A percentile compares a stretch with the other conserved stretches of the same genome.
Conservation (phyloP, 441 rosid species). For the Populus hybrid region DNA sequence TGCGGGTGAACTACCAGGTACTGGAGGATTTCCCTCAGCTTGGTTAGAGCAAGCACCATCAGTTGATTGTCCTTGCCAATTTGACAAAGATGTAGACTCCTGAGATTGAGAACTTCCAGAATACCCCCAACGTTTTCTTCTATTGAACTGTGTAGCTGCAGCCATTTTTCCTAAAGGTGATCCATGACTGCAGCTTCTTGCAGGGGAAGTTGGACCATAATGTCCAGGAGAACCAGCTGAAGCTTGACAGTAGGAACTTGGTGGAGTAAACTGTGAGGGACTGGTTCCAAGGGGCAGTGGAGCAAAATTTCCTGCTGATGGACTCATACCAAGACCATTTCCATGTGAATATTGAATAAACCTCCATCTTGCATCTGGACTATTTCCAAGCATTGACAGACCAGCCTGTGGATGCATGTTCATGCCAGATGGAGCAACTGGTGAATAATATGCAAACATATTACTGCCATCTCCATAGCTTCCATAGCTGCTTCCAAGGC, state of each 20-base stretch:
- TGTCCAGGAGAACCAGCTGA: constrained; percentile 90
- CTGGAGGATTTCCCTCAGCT: constrained; percentile 55
- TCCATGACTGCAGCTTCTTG: constrained; percentile 83
- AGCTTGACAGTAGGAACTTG: constrained; percentile 62
- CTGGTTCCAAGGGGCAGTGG: constrained; percentile 95
- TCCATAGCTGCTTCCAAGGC: constrained; percentile 83
- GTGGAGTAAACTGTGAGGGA: constrained; percentile 98
- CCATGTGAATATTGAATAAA: constrained; percentile 76
- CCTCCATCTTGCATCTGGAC: constrained; percentile 90
- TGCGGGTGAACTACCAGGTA: constrained; percentile 47
- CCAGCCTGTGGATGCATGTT: constrained; percentile 73
- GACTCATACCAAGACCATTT: constrained; percentile 86
- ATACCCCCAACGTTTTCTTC: constrained; percentile 82
- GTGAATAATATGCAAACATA: constrained; percentile 46
- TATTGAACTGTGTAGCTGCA: constrained; percentile 71
- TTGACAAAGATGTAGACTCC: constrained; percentile 48
- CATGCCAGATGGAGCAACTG: constrained; percentile 56
- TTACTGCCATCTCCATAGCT: constrained; percentile 81
- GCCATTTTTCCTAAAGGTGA: constrained; percentile 93
- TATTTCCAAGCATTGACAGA: constrained; percentile 74
- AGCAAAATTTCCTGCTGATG: constrained; percentile 88
- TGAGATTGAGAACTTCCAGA: constrained; percentile 76
- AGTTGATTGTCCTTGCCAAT: constrained; percentile 66
- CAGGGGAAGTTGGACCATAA: constrained; percentile 97
- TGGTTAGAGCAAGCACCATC: constrained; percentile 51